Percentiles rank a stretch among this genome's conserved stretches.
Evolutionary conservation across 208 protist species (phyloP).

Genomic region (Trypanosoma brucei): DNA sequence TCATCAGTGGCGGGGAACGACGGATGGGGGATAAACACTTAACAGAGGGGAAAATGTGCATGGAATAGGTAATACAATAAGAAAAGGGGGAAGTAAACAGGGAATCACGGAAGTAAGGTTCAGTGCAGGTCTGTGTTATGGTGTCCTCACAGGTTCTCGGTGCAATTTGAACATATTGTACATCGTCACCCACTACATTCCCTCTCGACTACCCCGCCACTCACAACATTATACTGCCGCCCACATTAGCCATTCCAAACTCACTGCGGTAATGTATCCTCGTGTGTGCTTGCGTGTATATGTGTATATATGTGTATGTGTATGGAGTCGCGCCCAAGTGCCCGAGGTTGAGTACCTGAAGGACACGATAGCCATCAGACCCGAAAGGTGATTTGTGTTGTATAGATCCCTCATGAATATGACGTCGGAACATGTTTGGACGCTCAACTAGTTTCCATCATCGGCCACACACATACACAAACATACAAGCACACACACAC

Average conservation of each 20-base stretch:
- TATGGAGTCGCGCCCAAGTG: too few relatives aligned
- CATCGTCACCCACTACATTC: not conserved
- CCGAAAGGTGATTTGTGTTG: slow-evolving; percentile 14
- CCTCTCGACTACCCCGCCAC: not conserved
- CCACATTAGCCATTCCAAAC: too few relatives aligned
- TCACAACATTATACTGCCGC: not conserved
- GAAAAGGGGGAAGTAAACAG: not conserved
- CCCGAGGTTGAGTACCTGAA: too few relatives aligned
- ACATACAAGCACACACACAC: too few relatives aligned
- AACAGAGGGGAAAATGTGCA: not conserved
- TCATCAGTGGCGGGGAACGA: not conserved
- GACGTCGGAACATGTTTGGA: slow-evolving; percentile 5
- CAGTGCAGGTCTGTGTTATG: slow-evolving; percentile 14
- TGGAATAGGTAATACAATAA: not conserved
- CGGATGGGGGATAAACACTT: not conserved
- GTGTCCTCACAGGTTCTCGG: slow-evolving; percentile 5
- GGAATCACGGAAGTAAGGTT: not conserved
- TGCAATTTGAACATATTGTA: slow-evolving; percentile 3
- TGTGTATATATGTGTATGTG: too few relatives aligned
- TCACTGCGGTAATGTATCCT: too few relatives aligned
- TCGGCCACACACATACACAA: not conserved
- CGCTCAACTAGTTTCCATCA: slow-evolving; percentile 9
- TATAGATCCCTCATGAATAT: slow-evolving; percentile 2
- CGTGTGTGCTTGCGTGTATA: too few relatives aligned
- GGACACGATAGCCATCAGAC: not conserved